Evolutionary conservation across 495 filamentous ascomycete species (phyloP), one percentile per base, ranked within the genome.

Genomic region (Bacidia rubella): DNA sequence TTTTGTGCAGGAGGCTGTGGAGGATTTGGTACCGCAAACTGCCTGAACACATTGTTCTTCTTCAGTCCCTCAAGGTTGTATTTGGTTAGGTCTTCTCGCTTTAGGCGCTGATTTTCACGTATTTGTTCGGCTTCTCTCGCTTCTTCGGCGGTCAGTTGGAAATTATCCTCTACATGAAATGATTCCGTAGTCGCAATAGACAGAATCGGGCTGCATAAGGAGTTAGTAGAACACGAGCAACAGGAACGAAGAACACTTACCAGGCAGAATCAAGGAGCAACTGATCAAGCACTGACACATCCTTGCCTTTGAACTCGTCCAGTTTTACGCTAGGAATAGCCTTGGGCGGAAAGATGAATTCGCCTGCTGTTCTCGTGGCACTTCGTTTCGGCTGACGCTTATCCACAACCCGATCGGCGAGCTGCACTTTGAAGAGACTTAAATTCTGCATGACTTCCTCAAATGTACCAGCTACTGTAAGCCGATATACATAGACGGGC

Each of bases 401-500:
- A 62, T 96, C 90, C 7, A 96, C 82, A 3, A 93, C 85, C 12
- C 86, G 77, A 20, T 73, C 74, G 0, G 87, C 76, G 43, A 95
- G 70, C 58, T 93, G 85, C 19, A 70, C 78, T 61, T 97, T 97
- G 73, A 84, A 93, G 17, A 88, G 61, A 1, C 80, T 72, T 41
- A 76, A 77, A 60, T 87, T 86, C 52, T 84, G 76, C 19, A 90
- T 66, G 0, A 70, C 70, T 23, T 82, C 76, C 61, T 95, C 87
- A 60, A 81, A 87, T 0, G 89, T 94, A 1, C 89, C 90, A 3
- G 79, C 86, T 12, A 78, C 69, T 21, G 83, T 66, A 49, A 97
- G 78, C n/a, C 85, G 83, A 62, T 97, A 97, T 2, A 96, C 87
- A 64, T 73, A 94, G 1, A 95, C 89, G 1, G 74, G 72, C 57